Evolutionary conservation across 768 basidiomycete genomes (phyloP).

Genomic region (Kwoniella europaea): DNA sequence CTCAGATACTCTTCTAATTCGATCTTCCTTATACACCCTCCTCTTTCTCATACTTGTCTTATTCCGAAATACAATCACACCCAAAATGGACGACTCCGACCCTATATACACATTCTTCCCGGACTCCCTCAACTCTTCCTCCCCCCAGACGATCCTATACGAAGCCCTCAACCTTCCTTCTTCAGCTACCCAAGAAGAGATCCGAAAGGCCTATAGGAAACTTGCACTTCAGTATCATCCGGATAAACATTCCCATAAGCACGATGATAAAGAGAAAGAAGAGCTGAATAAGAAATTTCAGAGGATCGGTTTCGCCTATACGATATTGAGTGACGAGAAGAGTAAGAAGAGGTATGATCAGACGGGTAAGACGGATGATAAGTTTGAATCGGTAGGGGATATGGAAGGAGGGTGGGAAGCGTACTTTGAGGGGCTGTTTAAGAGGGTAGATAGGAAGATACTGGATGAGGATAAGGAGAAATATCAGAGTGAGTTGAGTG

Average conservation of each 20-base stretch:
- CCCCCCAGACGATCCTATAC: conserved; percentile 64
- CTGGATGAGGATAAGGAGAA: conserved; percentile 91
- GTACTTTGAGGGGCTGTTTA: conserved; percentile 90
- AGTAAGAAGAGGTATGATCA: conserved; percentile 74
- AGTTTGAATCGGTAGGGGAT: conserved; percentile 61
- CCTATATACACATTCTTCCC: conserved; percentile 53
- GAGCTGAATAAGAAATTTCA: conserved; percentile 81
- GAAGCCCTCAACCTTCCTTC: conserved; percentile 67
- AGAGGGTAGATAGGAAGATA: conserved; percentile 79
- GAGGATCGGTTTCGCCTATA: conserved; percentile 85
- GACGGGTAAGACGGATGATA: conserved; percentile 85
- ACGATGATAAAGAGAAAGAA: conserved; percentile 67
- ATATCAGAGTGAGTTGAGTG: conserved; percentile 75
- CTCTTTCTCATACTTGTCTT: neutral
- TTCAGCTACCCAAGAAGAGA: conserved; percentile 68
- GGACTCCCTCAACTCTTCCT: conserved; percentile 6
- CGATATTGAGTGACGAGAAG: conserved; percentile 79
- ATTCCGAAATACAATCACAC: neutral
- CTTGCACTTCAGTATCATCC: conserved; percentile 83
- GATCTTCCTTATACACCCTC: neutral
- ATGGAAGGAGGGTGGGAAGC: conserved; percentile 91
- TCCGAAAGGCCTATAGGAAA: conserved; percentile 83
- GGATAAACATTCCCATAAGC: conserved; percentile 74
- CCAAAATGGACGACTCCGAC: conserved; percentile 50
- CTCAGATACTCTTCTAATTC: neutral